These are phyloP conservation scores for Meyerozyma sp. DNA, from an alignment of 1,139 yeast genomes.

Conservation along the genomic window DNA sequence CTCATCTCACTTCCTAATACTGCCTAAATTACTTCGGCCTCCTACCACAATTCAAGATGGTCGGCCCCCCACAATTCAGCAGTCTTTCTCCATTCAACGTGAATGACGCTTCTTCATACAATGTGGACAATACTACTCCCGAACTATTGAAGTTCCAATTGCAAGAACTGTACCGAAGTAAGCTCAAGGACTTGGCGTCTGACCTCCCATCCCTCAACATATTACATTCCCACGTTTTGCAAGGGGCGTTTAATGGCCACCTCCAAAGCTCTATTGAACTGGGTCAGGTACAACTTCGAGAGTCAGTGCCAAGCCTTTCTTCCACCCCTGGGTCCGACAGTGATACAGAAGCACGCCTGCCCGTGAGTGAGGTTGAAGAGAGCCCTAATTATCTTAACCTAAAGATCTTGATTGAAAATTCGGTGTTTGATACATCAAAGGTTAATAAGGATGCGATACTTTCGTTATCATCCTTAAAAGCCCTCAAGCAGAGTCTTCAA, in stretches of 20 bases:
- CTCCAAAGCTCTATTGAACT: conserved; percentile 30
- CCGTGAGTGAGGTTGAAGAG: not conserved
- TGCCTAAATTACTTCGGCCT: too few species aligned
- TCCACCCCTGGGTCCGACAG: conserved; percentile 14
- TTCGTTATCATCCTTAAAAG: conserved; percentile 24
- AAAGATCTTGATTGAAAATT: conserved; percentile 9
- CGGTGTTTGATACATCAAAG: conserved; percentile 31
- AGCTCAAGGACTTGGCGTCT: conserved; percentile 19
- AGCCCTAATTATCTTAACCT: conserved; percentile 31
- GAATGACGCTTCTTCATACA: conserved; percentile 27
- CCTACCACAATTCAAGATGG: conserved; percentile 14
- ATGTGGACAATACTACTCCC: conserved; percentile 34
- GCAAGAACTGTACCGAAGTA: conserved; percentile 35
- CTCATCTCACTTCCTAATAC: too few species aligned
- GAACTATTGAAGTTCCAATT: conserved; percentile 42
- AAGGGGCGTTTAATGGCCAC: conserved; percentile 32
- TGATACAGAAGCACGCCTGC: conserved; percentile 11
- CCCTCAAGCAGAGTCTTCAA: conserved; percentile 23
- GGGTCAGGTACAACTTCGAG: conserved; percentile 20
- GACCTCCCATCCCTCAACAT: conserved; percentile 12
- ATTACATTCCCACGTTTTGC: conserved; percentile 20
- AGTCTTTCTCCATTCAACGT: conserved; percentile 36
- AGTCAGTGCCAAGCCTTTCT: conserved; percentile 13
- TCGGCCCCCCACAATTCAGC: conserved; percentile 29
- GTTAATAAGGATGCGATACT: conserved; percentile 32